Evolutionary conservation across 306 rosid species (phyloP).

Genomic region (Quercus suber): DNA sequence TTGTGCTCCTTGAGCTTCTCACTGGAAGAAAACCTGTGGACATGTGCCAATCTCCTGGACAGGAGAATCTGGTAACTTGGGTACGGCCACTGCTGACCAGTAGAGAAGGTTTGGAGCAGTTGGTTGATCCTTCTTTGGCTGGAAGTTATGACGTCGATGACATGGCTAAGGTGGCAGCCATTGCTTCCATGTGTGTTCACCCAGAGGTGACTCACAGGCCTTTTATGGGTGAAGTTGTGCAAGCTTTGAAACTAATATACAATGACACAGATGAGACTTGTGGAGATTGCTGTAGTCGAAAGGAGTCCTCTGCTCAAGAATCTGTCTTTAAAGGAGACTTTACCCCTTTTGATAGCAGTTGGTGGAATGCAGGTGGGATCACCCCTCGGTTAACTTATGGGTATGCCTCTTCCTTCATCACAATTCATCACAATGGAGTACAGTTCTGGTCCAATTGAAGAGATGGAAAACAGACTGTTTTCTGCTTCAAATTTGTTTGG

Average conservation of each 20-base stretch:
- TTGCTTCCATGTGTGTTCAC: slow-evolving; percentile 91
- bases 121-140: slow-evolving; percentile 82
- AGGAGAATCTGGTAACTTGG: slow-evolving; percentile 87
- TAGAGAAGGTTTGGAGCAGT: slow-evolving; percentile 76
- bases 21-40: slow-evolving; percentile 92
- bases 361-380: slow-evolving; percentile 72
- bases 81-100: slow-evolving; percentile 71
- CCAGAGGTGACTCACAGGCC: slow-evolving; percentile 81
- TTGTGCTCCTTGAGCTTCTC: slow-evolving; percentile 90
- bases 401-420: slow-evolving; percentile 59
- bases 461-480: slow-evolving; percentile 60
- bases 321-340: slow-evolving; percentile 67
- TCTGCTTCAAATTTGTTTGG: slow-evolving; percentile 61
- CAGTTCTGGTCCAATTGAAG: slow-evolving; percentile 84
- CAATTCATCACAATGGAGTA: slow-evolving; percentile 86
- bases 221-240: slow-evolving; percentile 98
- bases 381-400: slow-evolving; percentile 54
- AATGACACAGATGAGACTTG: slow-evolving; percentile 67
- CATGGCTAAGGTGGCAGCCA: slow-evolving; percentile 92
- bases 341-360: slow-evolving; percentile 66
- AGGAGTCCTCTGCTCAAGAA: slow-evolving; percentile 68
- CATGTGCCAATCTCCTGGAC: slow-evolving; percentile 78
- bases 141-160: slow-evolving; percentile 75
- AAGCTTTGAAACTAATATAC: slow-evolving; percentile 87
- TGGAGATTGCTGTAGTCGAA: slow-evolving; percentile 67